Evolutionary conservation across 306 rosid species (phyloP).

Genomic region (Vigna reflexopilosa): DNA sequence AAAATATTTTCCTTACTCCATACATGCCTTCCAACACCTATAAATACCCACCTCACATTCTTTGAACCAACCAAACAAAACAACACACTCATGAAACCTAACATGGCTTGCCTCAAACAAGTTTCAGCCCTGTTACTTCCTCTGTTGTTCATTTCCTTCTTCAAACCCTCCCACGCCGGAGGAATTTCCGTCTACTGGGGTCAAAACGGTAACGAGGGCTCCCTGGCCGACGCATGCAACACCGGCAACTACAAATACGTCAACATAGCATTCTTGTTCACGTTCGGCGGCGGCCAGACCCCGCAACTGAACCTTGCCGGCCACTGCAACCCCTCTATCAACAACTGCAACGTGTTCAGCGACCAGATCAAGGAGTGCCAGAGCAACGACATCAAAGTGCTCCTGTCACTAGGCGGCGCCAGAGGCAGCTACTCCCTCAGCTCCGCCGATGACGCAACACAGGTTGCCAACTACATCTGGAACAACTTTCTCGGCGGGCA

Average conservation of each 20-base stretch:
- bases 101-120: conserved; percentile 51
- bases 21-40: conserved; percentile 19
- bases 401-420: conserved; percentile 64
- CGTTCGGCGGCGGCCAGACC: conserved; percentile 54
- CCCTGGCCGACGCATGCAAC: conserved; percentile 3
- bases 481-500: conserved; percentile 52
- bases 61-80: not conserved
- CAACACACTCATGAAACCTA: not conserved
- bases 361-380: conserved; percentile 34
- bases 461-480: conserved; percentile 54
- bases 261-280: conserved; percentile 9
- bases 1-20: too few relatives aligned
- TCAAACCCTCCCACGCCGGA: conserved; percentile 20
- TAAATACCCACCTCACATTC: conserved; percentile 10
- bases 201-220: conserved; percentile 6
- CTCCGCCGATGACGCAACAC: conserved; percentile 50
- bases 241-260: not conserved
- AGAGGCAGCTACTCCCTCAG: conserved; percentile 46
- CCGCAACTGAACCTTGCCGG: conserved; percentile 48
- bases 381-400: conserved; percentile 49
- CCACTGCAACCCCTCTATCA: conserved; percentile 44
- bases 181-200: conserved; percentile 49
- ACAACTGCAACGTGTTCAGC: conserved; percentile 47
- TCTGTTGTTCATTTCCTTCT: conserved; percentile 42
- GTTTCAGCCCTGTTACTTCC: conserved; percentile 24